phyloP scores from a whole-genome alignment of 441 rosid species.

The Gossypium lobatum region DNA sequence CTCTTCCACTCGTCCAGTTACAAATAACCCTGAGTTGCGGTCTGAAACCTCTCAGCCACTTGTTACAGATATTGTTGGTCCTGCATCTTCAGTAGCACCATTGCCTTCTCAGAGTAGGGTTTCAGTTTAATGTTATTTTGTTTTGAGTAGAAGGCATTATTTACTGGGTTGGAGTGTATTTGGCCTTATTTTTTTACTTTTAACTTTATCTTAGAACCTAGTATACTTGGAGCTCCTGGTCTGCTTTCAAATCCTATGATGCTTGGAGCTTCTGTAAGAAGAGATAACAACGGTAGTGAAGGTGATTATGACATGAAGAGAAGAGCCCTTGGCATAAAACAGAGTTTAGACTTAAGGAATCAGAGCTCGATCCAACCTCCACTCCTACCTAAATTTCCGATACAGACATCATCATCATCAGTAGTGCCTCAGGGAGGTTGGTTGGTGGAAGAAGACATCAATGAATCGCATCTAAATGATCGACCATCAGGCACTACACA shows the following conservation, averaged over 20 bases:
- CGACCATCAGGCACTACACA: conserved; percentile 20
- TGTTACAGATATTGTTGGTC: conserved; percentile 32
- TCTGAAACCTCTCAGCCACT: conserved; percentile 49
- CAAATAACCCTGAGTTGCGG: conserved; percentile 40
- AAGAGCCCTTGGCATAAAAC: conserved; percentile 33
- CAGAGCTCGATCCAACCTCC: conserved; percentile 58
- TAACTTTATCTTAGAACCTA: conserved; percentile 45
- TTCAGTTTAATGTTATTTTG: not conserved
- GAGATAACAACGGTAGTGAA: conserved; percentile 35
- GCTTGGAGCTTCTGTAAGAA: conserved; percentile 66
- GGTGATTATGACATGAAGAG: conserved; percentile 21
- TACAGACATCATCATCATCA: conserved; percentile 33
- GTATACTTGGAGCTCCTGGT: conserved; percentile 69
- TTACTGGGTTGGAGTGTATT: not conserved
- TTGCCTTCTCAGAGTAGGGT: conserved; percentile 58
- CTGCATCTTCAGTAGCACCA: conserved; percentile 28
- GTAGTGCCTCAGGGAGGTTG: conserved; percentile 55
- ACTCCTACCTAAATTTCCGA: conserved; percentile 44
- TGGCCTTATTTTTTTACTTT: conserved; percentile 15
- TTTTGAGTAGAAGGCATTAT: conserved; percentile 10
- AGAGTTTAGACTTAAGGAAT: conserved; percentile 42
- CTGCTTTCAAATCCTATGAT: not conserved
- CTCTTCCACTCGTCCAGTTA: conserved; percentile 28
- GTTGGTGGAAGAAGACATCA: conserved; percentile 50
- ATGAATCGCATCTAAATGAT: conserved; percentile 18